Percentiles rank a stretch among this genome's conserved stretches.
Evolutionary conservation across 2,329 filamentous ascomycete species (phyloP).

Genomic region (Hypoxylon sp.): DNA sequence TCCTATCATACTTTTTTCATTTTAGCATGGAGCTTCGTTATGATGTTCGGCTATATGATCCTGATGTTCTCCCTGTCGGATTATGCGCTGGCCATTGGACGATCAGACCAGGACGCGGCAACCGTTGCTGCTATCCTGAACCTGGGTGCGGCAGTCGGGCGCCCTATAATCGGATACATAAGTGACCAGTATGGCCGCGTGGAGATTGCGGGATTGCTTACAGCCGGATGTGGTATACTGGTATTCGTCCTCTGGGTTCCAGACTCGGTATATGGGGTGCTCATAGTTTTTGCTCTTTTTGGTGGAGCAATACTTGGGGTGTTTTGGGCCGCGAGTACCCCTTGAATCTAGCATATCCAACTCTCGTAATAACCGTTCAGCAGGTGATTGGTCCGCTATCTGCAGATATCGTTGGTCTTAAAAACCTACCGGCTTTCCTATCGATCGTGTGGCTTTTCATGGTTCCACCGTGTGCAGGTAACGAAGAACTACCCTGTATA

Average conservation of each 20-base stretch:
- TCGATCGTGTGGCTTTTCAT: slow-evolving; percentile 9
- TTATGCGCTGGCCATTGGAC: slow-evolving; percentile 6
- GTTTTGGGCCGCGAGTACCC: neutral
- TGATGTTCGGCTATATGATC: slow-evolving; percentile 12
- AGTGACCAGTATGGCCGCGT: slow-evolving; percentile 9
- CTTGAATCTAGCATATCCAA: neutral
- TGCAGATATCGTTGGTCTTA: slow-evolving; percentile 3
- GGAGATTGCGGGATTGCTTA: neutral
- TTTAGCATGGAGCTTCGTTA: slow-evolving; percentile 10
- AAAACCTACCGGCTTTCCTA: slow-evolving; percentile 3
- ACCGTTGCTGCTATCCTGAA: slow-evolving; percentile 1
- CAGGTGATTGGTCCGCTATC: slow-evolving; percentile 8
- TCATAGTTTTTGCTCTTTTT: neutral
- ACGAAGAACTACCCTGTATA: neutral
- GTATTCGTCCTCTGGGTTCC: slow-evolving; percentile 6
- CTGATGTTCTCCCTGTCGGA: slow-evolving; percentile 12
- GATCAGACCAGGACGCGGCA: slow-evolving; percentile 2
- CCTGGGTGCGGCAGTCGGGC: slow-evolving; percentile 1
- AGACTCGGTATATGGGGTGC: neutral
- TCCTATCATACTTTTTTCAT: neutral
- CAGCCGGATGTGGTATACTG: neutral
- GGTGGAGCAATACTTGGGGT: slow-evolving; percentile 7
- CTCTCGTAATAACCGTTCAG: neutral
- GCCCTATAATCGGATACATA: neutral
- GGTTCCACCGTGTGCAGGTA: slow-evolving; percentile 1